A percentile compares a stretch with the other conserved stretches of the same genome.
phyloP scores from a whole-genome alignment of 768 basidiomycete genomes.

The Lentinula raphanica region DNA sequence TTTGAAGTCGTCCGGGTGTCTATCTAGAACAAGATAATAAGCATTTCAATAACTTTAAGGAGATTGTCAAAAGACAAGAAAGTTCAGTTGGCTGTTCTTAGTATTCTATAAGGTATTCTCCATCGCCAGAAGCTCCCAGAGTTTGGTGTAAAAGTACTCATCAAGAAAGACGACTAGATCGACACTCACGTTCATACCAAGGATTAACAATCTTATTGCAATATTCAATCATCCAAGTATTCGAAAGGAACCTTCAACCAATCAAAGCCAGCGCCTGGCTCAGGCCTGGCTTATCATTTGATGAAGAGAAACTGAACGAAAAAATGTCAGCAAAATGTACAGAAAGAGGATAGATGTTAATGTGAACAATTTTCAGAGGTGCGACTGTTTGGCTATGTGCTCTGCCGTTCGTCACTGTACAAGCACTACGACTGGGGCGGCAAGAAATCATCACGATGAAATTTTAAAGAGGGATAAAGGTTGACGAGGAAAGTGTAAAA shows the following conservation, averaged over 20 bases:
- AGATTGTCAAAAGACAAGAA: not conserved
- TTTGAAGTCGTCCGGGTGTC: no score
- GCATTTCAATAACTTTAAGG: no score
- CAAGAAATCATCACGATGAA: slow-evolving; percentile 11
- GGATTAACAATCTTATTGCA: no score
- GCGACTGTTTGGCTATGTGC: slow-evolving; percentile 20
- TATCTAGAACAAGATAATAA: no score
- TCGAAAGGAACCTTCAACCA: no score
- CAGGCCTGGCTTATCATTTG: no score
- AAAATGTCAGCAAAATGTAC: not conserved
- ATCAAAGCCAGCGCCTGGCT: no score
- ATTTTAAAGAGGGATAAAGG: not conserved
- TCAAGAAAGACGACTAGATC: not conserved
- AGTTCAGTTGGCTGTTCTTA: slow-evolving; percentile 14
- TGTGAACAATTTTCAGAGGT: slow-evolving; percentile 10
- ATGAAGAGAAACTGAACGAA: no score
- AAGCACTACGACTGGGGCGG: slow-evolving; percentile 21
- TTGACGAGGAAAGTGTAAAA: not conserved
- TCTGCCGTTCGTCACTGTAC: slow-evolving; percentile 18
- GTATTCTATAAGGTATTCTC: slow-evolving; percentile 8
- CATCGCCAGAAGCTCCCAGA: slow-evolving; percentile 11
- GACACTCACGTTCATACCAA: no score
- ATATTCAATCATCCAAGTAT: no score
- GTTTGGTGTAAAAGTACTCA: slow-evolving; percentile 8
- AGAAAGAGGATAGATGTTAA: not conserved